Base-by-base conservation (phyloP, 768 basidiomycete genomes). In the Terana coerulea region DNA sequence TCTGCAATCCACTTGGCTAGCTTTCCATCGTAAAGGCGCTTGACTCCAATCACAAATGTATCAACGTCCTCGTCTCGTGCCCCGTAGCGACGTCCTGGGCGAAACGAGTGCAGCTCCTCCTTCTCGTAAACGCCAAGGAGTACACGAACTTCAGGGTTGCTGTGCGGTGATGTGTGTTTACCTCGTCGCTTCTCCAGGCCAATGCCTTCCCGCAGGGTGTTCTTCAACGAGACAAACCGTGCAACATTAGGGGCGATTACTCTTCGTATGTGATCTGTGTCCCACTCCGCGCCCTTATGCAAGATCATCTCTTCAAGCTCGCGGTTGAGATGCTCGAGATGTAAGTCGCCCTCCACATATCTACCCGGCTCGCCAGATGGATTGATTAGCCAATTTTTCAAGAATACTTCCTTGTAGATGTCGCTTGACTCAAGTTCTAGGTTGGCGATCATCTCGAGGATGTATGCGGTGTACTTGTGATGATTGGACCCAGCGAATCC, bases 401-500 rank as follows among this genome's bases (percentile, higher is more conserved):
- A 52, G 8, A 61, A 3, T 0, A 59, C 57, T 2, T 59, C 47
- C 0, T 56, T 48, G 2, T 68, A 53, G 10, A 48, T 59, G 3
- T 33, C 25, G 10, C 45, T 64, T 0, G 62, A 67, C 44, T 71
- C 69, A 1, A 67, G 52, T 47, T 73, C 69, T 3, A 73, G 54
- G 28, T 51, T 51, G 8, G 42, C 42, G 24, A 69, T 60, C 39
- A 61, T 61, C 50, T 71, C 68, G 19, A 73, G 65, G 0, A 68
- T 54, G 51, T 72, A 73, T 7, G 45, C 45, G 1, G 54, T 55
- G 47, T 73, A 73, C 42, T 67, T 67, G 21, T 57, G 26, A 47
- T 72, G 69, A 3, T 40, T 52, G 0, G 69, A 70, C 1, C 70
- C 69, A 1, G 66, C 61, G 53, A 72, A 73, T 0, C 62, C 62